phyloP scores from a whole-genome alignment of 2,329 filamentous ascomycete genomes.

The Botryotinia narcissicola region DNA sequence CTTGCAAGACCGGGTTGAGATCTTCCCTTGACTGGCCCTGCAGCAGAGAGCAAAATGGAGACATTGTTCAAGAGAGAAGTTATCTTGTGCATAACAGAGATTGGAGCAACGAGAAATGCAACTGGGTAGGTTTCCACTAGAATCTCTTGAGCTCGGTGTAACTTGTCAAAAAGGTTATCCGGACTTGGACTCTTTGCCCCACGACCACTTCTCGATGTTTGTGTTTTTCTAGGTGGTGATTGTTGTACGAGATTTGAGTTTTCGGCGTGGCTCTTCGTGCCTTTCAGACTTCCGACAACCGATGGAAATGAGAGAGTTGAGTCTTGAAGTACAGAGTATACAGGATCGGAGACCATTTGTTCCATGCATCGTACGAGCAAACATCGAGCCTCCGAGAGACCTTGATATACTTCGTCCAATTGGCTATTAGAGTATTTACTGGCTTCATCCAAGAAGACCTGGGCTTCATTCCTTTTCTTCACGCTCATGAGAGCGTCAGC shows the following conservation, averaged over 20 bases:
- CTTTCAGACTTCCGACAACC: slow-evolving; percentile 41
- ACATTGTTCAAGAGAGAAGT: slow-evolving; percentile 64
- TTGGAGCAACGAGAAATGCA: slow-evolving; percentile 51
- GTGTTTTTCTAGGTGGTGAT: slow-evolving; percentile 31
- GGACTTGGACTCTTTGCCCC: slow-evolving; percentile 29
- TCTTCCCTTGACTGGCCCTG: slow-evolving; percentile 48
- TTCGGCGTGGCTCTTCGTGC: slow-evolving; percentile 28
- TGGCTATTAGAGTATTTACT: slow-evolving; percentile 45
- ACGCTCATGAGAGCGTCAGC: slow-evolving; percentile 47
- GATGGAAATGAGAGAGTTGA: slow-evolving; percentile 87
- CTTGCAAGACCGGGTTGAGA: slow-evolving; percentile 57
- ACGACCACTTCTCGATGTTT: slow-evolving; percentile 21
- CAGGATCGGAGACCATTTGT: slow-evolving; percentile 73
- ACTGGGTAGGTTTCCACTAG: slow-evolving; percentile 59
- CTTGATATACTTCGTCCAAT: slow-evolving; percentile 47
- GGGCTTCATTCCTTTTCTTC: slow-evolving; percentile 56
- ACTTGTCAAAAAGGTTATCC: slow-evolving; percentile 41
- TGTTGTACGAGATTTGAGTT: slow-evolving; percentile 26
- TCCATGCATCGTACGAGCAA: slow-evolving; percentile 67
- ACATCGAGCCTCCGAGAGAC: slow-evolving; percentile 64
- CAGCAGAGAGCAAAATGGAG: slow-evolving; percentile 63
- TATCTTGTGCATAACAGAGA: slow-evolving; percentile 57
- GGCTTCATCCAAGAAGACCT: slow-evolving; percentile 53
- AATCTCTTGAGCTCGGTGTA: slow-evolving; percentile 64
- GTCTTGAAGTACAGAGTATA: slow-evolving; percentile 87